Conservation (phyloP, 2,329 filamentous ascomycete species). For the Aspergillus thermomutatus region DNA sequence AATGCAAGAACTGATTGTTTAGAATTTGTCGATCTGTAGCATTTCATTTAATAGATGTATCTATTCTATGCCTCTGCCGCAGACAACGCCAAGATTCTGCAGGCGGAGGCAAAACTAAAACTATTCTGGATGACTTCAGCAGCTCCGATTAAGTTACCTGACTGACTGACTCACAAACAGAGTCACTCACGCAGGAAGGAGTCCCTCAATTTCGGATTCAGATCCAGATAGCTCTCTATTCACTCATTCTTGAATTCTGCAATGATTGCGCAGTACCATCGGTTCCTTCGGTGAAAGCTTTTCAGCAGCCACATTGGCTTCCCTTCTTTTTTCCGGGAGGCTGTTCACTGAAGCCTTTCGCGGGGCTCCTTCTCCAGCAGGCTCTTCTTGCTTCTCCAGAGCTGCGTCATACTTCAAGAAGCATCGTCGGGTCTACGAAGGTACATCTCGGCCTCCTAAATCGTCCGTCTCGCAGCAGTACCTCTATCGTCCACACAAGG, state of each 20-base stretch:
- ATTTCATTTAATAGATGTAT: neutral
- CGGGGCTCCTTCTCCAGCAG: slow-evolving; percentile 11
- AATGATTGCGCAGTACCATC: neutral
- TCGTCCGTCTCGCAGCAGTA: neutral
- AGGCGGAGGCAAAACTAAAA: neutral
- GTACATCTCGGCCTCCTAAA: neutral
- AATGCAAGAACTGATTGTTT: neutral
- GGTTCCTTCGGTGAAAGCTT: neutral
- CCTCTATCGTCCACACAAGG: neutral
- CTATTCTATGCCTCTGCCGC: neutral
- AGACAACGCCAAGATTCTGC: neutral
- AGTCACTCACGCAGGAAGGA: neutral
- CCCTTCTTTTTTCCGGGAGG: slow-evolving; percentile 26
- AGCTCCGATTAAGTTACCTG: neutral
- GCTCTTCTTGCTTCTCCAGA: slow-evolving; percentile 6
- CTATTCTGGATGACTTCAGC: neutral
- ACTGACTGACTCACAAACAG: neutral
- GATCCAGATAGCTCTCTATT: neutral
- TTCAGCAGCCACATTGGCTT: slow-evolving; percentile 35
- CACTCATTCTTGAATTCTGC: neutral
- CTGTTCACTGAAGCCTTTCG: slow-evolving; percentile 26
- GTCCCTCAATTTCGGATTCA: neutral
- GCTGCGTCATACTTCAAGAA: neutral
- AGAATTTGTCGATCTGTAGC: too few relatives aligned
- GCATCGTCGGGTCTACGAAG: neutral